Evolutionary conservation across 208 protist genomes (phyloP).

Genomic region (Trypanosoma lewisi): DNA sequence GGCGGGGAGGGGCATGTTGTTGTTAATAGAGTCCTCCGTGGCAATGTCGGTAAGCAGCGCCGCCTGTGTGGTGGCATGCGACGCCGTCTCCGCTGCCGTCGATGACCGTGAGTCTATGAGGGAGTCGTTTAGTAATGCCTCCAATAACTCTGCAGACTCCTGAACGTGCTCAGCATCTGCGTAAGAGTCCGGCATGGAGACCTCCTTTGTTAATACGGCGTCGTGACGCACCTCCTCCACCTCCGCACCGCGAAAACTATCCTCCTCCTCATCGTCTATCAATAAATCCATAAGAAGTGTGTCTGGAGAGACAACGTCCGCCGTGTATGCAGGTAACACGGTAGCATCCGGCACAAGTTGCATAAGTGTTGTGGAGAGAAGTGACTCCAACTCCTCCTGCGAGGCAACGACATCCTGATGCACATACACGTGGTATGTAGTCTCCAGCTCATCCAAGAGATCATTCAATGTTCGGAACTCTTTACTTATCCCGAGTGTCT

Average conservation of each 20-base stretch:
- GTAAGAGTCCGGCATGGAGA: constrained; percentile 12
- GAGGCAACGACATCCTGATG: constrained; percentile 69
- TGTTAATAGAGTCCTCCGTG: constrained; percentile 61
- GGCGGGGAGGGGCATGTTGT: constrained; percentile 28
- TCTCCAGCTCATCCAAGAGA: constrained; percentile 65
- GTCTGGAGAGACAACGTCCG: constrained; percentile 56
- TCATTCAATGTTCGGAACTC: constrained; percentile 79
- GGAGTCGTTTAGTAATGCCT: constrained; percentile 69
- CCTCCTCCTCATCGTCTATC: constrained; percentile 21
- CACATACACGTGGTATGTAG: constrained; percentile 48
- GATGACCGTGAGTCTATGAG: constrained; percentile 21
- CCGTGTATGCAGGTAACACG: constrained; percentile 65
- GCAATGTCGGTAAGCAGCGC: constrained; percentile 48
- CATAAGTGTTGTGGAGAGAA: constrained; percentile 78
- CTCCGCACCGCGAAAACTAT: constrained; percentile 40
- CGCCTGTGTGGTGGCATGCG: constrained; percentile 24
- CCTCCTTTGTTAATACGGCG: constrained; percentile 34
- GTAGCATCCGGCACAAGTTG: constrained; percentile 83
- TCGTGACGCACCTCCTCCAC: constrained; percentile 53
- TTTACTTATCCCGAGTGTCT: constrained; percentile 51
- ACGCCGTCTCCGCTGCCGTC: constrained; percentile 12
- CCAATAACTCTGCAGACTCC: constrained; percentile 75
- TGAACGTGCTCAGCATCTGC: constrained; percentile 56
- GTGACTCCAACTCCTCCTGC: constrained; percentile 67
- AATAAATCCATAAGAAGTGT: constrained; percentile 70